These are phyloP conservation scores for Penicillium psychrofluorescens DNA, from an alignment of 495 filamentous ascomycete genomes.

Conservation along the genomic window DNA sequence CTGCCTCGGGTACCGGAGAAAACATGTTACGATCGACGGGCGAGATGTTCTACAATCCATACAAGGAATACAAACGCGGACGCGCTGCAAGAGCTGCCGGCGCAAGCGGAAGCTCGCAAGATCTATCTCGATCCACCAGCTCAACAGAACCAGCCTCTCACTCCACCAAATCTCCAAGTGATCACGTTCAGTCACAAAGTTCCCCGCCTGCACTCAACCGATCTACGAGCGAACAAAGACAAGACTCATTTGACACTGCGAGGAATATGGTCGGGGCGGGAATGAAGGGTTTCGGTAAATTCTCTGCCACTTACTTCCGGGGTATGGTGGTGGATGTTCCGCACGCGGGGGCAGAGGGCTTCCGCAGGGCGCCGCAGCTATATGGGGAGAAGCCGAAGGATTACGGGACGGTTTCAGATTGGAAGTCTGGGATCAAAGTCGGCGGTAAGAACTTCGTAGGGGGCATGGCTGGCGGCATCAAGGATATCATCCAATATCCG, in stretches of 20 bases:
- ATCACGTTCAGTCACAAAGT: no score
- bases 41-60: constrained; percentile 15
- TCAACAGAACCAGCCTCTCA: neutral
- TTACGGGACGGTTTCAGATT: constrained; percentile 25
- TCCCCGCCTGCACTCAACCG: neutral
- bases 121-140: neutral
- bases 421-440: constrained; percentile 25
- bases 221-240: neutral
- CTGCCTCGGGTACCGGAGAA: constrained; percentile 1
- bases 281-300: constrained; percentile 25
- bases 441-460: constrained; percentile 54
- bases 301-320: constrained; percentile 18
- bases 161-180: no score
- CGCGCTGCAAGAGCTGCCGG: neutral
- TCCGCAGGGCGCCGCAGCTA: constrained; percentile 73
- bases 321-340: constrained; percentile 55
- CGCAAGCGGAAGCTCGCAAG: neutral
- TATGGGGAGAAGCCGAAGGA: constrained; percentile 55
- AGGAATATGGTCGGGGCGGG: constrained; percentile 22
- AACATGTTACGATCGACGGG: constrained; percentile 7
- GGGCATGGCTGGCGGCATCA: constrained; percentile 68
- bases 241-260: constrained; percentile 5
- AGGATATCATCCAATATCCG: constrained; percentile 61
- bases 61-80: constrained; percentile 8
- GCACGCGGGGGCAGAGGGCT: constrained; percentile 68